Conservation (phyloP, 768 basidiomycete species). For the Pisolithus tinctorius region DNA sequence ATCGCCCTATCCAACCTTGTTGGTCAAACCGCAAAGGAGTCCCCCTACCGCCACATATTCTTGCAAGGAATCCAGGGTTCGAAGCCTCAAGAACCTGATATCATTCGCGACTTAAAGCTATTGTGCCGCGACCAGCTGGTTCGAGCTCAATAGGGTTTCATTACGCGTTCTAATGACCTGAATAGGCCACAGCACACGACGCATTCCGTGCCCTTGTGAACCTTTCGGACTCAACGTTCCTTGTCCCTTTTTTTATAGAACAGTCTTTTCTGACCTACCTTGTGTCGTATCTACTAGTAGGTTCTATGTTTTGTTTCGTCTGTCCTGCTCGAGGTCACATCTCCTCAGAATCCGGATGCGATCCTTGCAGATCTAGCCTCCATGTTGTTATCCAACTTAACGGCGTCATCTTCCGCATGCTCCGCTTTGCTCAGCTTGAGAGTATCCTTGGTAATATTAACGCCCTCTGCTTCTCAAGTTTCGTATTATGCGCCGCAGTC, state of each 20-base stretch:
- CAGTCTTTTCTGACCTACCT: constrained; percentile 70
- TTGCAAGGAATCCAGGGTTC: constrained; percentile 52
- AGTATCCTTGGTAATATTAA: constrained; percentile 52
- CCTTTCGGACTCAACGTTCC: constrained; percentile 74
- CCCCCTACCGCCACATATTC: constrained; percentile 71
- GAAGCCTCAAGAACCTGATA: constrained; percentile 53
- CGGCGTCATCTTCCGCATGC: constrained; percentile 65
- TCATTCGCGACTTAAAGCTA: constrained; percentile 76
- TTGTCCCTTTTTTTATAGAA: constrained; percentile 64
- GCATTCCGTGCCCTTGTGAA: constrained; percentile 93
- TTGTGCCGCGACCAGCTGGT: constrained; percentile 85
- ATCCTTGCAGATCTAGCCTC: constrained; percentile 89
- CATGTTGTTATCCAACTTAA: constrained; percentile 97
- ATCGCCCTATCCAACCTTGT: constrained; percentile 82
- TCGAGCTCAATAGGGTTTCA: constrained; percentile 27
- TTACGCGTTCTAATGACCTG: constrained; percentile 11
- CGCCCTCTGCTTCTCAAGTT: constrained; percentile 35
- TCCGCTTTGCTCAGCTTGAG: constrained; percentile 55
- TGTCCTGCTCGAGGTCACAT: constrained; percentile 7
- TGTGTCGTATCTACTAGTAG: constrained; percentile 83
- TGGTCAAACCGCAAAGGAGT: constrained; percentile 66
- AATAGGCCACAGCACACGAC: constrained; percentile 84
- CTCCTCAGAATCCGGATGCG: constrained; percentile 73
- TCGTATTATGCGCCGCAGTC: constrained; percentile 70
- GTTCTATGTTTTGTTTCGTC: constrained; percentile 22